These are phyloP conservation scores for Castanea crenata DNA, from an alignment of 306 rosid species.

Conservation along the genomic window DNA sequence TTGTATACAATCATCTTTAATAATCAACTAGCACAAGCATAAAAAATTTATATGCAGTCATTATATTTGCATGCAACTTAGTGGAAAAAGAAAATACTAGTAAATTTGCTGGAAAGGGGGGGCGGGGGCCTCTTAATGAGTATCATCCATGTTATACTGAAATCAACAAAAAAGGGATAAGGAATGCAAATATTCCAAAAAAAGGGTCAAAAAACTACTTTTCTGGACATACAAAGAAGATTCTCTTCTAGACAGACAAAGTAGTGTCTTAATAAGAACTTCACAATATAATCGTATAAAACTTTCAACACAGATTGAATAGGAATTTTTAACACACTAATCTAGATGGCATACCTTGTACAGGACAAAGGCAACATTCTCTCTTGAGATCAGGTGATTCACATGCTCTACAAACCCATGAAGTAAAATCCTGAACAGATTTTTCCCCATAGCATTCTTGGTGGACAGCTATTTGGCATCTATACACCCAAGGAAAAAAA, in stretches of 20 bases:
- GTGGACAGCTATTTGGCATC: slow-evolving; percentile 98
- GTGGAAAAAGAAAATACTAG: not conserved
- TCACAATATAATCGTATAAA: slow-evolving; percentile 6
- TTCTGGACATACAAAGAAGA: slow-evolving; percentile 9
- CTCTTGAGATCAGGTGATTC: slow-evolving; percentile 83
- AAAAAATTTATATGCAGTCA: not conserved
- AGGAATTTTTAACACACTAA: slow-evolving; percentile 30
- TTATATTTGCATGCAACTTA: not conserved
- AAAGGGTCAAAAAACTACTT: not conserved
- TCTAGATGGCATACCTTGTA: slow-evolving; percentile 58
- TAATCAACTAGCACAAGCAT: not conserved
- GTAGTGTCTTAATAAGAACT: slow-evolving; percentile 5
- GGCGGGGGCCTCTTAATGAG: not conserved
- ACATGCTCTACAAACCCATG: slow-evolving; percentile 98
- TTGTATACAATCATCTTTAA: slow-evolving; percentile 3
- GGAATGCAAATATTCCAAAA: not conserved
- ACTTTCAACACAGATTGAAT: not conserved
- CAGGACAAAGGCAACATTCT: slow-evolving; percentile 99
- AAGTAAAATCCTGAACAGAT: slow-evolving; percentile 78
- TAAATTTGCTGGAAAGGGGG: not conserved
- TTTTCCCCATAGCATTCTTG: slow-evolving; percentile 98
- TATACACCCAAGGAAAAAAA: slow-evolving; percentile 27
- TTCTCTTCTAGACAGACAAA: not conserved
- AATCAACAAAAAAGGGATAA: not conserved
- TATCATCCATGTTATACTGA: not conserved